A percentile compares a stretch with the other conserved stretches of the same genome.
Conservation (phyloP, 805 yeast genomes). For the Priceomyces melissophilus region DNA sequence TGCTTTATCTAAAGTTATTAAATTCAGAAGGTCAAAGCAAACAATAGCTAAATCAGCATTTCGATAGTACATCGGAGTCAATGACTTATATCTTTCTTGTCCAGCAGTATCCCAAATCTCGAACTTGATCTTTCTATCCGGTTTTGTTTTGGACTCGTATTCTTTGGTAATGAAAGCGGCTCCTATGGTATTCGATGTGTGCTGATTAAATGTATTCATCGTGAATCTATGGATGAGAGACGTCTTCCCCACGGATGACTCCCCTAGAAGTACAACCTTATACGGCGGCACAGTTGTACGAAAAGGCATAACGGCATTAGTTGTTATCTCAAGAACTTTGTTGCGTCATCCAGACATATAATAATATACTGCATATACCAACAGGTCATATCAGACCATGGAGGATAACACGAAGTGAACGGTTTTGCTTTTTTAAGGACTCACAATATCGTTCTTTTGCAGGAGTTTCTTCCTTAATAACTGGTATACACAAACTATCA, state of each 20-base stretch:
- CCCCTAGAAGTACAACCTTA: constrained; percentile 46
- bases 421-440: too few species aligned
- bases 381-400: not conserved
- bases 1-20: constrained; percentile 60
- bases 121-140: constrained; percentile 48
- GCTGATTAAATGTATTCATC: constrained; percentile 65
- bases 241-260: constrained; percentile 60
- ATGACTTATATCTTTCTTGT: constrained; percentile 71
- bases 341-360: too few species aligned
- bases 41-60: constrained; percentile 72
- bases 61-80: constrained; percentile 82
- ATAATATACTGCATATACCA: not conserved
- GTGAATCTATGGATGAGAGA: constrained; percentile 83
- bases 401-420: too few species aligned
- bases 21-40: constrained; percentile 74
- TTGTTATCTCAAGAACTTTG: too few species aligned
- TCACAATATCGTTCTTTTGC: too few species aligned
- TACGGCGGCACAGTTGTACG: constrained; percentile 19
- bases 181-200: constrained; percentile 92
- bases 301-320: too few species aligned
- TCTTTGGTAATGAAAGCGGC: constrained; percentile 92
- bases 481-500: too few species aligned
- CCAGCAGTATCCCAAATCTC: constrained; percentile 91
- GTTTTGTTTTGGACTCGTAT: constrained; percentile 21
- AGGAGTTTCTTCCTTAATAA: too few species aligned